phyloP scores from a whole-genome alignment of 179 eudicot genomes.

The Silene coronaria region DNA sequence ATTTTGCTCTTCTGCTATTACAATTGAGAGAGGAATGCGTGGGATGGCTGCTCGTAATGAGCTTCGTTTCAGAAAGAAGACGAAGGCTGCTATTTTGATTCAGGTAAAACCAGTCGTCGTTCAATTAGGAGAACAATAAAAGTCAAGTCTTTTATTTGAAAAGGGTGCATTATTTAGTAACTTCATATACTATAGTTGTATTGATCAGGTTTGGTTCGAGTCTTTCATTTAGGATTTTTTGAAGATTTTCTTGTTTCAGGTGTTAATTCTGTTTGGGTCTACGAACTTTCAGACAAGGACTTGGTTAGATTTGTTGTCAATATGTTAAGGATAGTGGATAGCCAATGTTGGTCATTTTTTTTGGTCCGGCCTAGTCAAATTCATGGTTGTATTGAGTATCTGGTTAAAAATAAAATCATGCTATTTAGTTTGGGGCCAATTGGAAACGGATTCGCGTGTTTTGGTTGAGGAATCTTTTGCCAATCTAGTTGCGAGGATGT shows the following conservation, averaged over 20 bases:
- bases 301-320: background rate
- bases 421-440: background rate
- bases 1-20: slow-evolving; percentile 41
- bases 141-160: background rate
- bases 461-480: background rate
- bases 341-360: background rate
- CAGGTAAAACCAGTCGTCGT: slow-evolving; percentile 42
- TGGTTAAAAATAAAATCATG: background rate
- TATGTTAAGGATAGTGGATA: background rate
- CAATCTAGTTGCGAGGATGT: background rate
- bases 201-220: background rate
- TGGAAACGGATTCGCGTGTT: background rate
- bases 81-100: slow-evolving; percentile 48
- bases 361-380: background rate
- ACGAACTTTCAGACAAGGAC: too few species aligned
- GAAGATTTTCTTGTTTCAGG: slow-evolving; percentile 4
- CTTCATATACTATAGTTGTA: background rate
- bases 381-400: background rate
- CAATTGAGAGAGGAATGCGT: slow-evolving; percentile 63
- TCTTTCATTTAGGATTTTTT: background rate
- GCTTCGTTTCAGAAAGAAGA: slow-evolving; percentile 43
- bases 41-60: slow-evolving; percentile 61
- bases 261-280: too few species aligned
- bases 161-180: slow-evolving; percentile 3
- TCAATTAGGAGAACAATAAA: background rate